Conservation (phyloP, 78 protist species). For the Isochrysis galbana region DNA sequence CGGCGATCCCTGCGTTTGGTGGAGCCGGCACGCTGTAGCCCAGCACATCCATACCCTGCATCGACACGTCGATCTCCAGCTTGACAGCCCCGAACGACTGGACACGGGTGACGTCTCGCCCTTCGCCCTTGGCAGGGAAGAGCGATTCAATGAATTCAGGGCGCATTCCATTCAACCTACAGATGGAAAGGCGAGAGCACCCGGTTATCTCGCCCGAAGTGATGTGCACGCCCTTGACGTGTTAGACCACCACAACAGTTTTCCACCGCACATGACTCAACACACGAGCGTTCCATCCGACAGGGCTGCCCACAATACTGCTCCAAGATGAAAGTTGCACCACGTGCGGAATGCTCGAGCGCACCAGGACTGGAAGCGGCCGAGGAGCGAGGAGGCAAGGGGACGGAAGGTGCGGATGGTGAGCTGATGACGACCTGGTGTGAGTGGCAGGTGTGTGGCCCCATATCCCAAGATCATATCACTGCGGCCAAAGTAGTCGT, state of each 20-base stretch:
- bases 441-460: background rate
- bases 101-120: constrained; percentile 30
- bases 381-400: background rate
- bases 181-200: background rate
- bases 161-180: background rate
- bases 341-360: too few species aligned
- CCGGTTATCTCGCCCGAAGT: too few species aligned
- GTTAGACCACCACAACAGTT: too few species aligned
- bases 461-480: constrained; percentile 25
- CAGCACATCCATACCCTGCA: background rate
- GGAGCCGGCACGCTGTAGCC: background rate
- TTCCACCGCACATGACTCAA: too few species aligned
- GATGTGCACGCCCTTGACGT: too few species aligned
- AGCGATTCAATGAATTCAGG: constrained; percentile 35
- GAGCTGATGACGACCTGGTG: background rate
- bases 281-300: too few species aligned
- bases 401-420: constrained; percentile 34
- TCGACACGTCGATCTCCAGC: background rate
- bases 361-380: background rate
- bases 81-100: background rate
- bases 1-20: background rate
- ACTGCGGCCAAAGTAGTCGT: background rate
- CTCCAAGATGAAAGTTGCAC: too few species aligned
- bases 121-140: constrained; percentile 27
- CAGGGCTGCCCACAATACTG: too few species aligned